A percentile compares a stretch with the other conserved stretches of the same genome.
Conservation (phyloP, 1,139 yeast species). For the Kodamaea sp. region DNA sequence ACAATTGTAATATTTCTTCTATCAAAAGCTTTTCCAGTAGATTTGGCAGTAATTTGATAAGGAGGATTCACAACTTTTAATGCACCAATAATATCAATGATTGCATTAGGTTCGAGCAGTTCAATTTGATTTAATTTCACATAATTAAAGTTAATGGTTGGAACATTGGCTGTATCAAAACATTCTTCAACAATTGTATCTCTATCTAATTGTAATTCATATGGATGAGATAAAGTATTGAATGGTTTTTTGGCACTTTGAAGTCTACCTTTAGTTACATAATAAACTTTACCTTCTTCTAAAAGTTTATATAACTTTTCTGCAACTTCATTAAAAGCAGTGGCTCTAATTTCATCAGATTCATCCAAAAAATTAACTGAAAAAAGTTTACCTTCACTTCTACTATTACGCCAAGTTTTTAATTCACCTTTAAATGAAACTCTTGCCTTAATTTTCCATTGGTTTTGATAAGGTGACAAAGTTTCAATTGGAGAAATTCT, state of each 20-base stretch:
- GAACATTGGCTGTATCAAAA: conserved; percentile 62
- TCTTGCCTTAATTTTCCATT: conserved; percentile 92
- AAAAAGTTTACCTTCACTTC: conserved; percentile 88
- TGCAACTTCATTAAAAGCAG: conserved; percentile 88
- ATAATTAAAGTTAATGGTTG: conserved; percentile 75
- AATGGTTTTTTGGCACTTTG: conserved; percentile 84
- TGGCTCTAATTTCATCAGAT: conserved; percentile 93
- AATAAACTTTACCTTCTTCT: conserved; percentile 88
- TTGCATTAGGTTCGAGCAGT: conserved; percentile 63
- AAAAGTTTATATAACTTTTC: conserved; percentile 70
- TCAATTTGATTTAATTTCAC: conserved; percentile 65
- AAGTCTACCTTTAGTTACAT: conserved; percentile 76
- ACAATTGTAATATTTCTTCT: conserved; percentile 86
- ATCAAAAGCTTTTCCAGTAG: conserved; percentile 85
- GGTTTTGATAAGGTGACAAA: conserved; percentile 84
- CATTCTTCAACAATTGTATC: conserved; percentile 76
- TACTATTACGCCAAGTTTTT: conserved; percentile 80
- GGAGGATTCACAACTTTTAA: conserved; percentile 72
- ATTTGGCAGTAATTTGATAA: conserved; percentile 83
- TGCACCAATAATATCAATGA: conserved; percentile 85
- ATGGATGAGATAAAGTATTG: conserved; percentile 80
- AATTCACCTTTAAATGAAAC: conserved; percentile 85
- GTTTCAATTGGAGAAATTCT: conserved; percentile 74
- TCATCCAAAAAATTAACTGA: conserved; percentile 87
- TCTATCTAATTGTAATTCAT: conserved; percentile 78